These are phyloP conservation scores for Elongisporangium undulatum DNA, from an alignment of 352 stramenopile species.

Conservation along the genomic window DNA sequence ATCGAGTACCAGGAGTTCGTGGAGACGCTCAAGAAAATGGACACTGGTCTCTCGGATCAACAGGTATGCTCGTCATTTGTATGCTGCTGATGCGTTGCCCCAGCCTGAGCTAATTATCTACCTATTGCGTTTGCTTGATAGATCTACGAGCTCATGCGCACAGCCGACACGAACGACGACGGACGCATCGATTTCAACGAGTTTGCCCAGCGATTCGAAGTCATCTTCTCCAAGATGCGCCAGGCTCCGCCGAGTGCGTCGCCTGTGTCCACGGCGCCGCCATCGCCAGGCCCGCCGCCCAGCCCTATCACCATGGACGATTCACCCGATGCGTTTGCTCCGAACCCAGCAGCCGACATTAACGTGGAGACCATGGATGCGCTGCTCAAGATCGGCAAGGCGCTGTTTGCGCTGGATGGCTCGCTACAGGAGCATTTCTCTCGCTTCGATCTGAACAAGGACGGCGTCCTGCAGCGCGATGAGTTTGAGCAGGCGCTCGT, in stretches of 20 bases:
- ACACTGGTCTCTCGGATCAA: constrained; percentile 89
- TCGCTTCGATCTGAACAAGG: constrained; percentile 81
- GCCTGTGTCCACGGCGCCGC: constrained; percentile 1
- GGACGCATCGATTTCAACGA: constrained; percentile 90
- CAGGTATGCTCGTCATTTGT: constrained; percentile 36
- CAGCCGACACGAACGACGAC: constrained; percentile 90
- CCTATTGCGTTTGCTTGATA: not conserved
- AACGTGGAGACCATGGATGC: constrained; percentile 82
- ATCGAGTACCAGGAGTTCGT: constrained; percentile 95
- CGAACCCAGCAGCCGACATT: constrained; percentile 47
- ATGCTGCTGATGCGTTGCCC: too few relatives aligned
- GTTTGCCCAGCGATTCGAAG: constrained; percentile 89
- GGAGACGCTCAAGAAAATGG: constrained; percentile 86
- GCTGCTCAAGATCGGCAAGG: constrained; percentile 71
- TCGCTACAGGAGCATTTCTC: constrained; percentile 82
- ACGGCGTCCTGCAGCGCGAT: constrained; percentile 71
- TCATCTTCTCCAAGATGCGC: constrained; percentile 85
- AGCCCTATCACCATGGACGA: constrained; percentile 16
- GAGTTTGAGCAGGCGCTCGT: constrained; percentile 74
- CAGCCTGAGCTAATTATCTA: not conserved
- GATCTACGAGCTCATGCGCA: constrained; percentile 90
- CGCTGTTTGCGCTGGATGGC: constrained; percentile 64
- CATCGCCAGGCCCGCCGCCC: constrained; percentile 8
- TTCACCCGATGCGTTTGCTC: constrained; percentile 30
- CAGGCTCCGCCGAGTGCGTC: constrained; percentile 16